Base-by-base conservation (phyloP, 768 basidiomycete genomes). In the Nevesoporus exiguus region DNA sequence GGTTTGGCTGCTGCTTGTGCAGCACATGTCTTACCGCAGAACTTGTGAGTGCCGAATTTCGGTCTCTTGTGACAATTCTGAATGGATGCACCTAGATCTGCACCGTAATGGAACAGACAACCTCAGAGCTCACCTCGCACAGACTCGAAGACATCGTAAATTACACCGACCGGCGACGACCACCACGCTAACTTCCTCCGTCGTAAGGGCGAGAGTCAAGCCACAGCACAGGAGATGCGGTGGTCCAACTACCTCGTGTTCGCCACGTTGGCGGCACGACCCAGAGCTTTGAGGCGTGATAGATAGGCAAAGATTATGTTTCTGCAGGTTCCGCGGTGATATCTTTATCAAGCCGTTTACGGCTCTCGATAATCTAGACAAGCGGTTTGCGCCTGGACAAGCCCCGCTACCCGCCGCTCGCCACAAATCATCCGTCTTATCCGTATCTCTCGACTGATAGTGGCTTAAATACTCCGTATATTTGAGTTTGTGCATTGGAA, bases 51-150 rank as follows among this genome's bases (percentile, higher is more conserved):
- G 46, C 71, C 68, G 49, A 75, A 79, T 64, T 83, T 84, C n/a
- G 80, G 81, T 46, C 74, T 76, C 37, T 74, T 54, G 61, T 79
- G 78, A 61, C 84, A 86, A 41, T 75, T 75, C 84, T 85, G 50
- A 34, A 29, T 0, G 14, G 24, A 51, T 21, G 10, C 9, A 24
- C 54, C 59, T 27, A 44, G 51, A 47, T 60, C 44, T 15, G 46
- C 45, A 39, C 41, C 49, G 31, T 30, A 29, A 51, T 47, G 49
- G 34, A 29, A 14, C 29, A 4, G 52, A 36, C 25, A 41, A 57
- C 14, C 45, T 36, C 15, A 14, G 27, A 29, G 39, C 71, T 55
- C 52, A 73, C 70, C 58, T 70, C 70, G 21, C 71, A 72, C 51
- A 63, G 49, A 31, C 58, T 36, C 25, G 65, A 51, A 43, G 65